These are phyloP conservation scores for Dovyalis caffra DNA, from an alignment of 345 rosid genomes.

Conservation along the genomic window DNA sequence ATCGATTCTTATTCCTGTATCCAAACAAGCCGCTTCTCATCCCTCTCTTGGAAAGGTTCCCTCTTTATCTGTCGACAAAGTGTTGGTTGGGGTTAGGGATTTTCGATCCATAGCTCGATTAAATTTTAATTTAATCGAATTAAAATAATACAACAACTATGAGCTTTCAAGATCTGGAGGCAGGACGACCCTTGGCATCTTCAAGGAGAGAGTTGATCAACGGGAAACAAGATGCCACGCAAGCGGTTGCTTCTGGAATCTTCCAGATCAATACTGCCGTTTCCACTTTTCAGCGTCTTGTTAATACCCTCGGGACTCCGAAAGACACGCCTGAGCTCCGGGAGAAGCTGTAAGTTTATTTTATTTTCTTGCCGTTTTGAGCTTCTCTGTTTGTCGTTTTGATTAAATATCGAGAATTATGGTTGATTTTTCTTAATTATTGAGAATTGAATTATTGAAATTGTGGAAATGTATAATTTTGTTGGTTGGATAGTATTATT, in stretches of 20 bases:
- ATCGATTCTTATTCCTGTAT: not conserved
- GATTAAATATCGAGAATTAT: not conserved
- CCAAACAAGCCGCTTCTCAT: slow-evolving; percentile 1
- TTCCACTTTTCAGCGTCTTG: slow-evolving; percentile 88
- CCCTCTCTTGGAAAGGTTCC: not conserved
- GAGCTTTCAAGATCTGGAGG: slow-evolving; percentile 97
- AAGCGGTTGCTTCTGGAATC: slow-evolving; percentile 92
- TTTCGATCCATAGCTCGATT: not conserved
- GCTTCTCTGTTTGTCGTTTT: not conserved
- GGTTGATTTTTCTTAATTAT: not conserved
- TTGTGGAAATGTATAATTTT: not conserved
- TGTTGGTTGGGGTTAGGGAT: not conserved
- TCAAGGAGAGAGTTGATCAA: slow-evolving; percentile 49
- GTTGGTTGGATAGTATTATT: not conserved
- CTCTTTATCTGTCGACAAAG: slow-evolving; percentile 4
- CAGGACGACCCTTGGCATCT: slow-evolving; percentile 52
- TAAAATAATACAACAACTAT: slow-evolving; percentile 21
- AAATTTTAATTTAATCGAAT: not conserved
- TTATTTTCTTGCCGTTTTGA: not conserved
- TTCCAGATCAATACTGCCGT: slow-evolving; percentile 98
- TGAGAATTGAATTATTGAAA: not conserved
- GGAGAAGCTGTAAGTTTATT: slow-evolving; percentile 73
- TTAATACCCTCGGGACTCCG: slow-evolving; percentile 94
- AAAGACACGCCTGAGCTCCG: slow-evolving; percentile 95
- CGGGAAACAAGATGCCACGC: slow-evolving; percentile 72